Evolutionary conservation across 2,329 filamentous ascomycete genomes (phyloP), one percentile per base, ranked within the genome.

Genomic region (Trichoderma koningiopsis): DNA sequence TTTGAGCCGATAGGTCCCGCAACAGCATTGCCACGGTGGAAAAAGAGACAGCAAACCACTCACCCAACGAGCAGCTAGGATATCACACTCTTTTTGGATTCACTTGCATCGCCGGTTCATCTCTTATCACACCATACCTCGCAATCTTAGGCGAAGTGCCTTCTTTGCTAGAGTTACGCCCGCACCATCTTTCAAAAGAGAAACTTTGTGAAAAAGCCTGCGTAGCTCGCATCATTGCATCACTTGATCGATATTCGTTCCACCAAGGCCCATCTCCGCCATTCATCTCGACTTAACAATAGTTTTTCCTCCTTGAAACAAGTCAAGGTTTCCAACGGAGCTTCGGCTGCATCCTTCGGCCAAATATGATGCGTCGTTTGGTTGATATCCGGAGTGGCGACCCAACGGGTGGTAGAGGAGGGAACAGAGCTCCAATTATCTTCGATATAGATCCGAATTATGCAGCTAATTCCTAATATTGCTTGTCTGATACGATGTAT

Each of bases 1-100:
- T 22, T 57, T 56, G 33, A 65, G 62, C 62, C 62, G 27, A 35
- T 37, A 33, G n/a, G 37, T 24, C 62, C 52, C 52, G 43, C 27
- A n/a, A 8, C 27, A 40, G 5, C 37, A 10, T 33, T 10, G n/a
- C 27, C 61, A 33, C 49, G n/a, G 10, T 40, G 53, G 14, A 56
- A 56, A 31, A 4, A 16, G 24, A 43, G 6, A 13, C 8, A 13
- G 24, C 40, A 24, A 43, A 56, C 22, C 27, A 43, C 53, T 49
- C 63, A 49, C 53, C 27, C 24, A 29, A 40, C 19, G 40, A 7
- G 10, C 57, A 29, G 53, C 37, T 27, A 49, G 31, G 35, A 13
- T 35, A 58, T 57, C 52, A 8, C 3, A n/a, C 16, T 57, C 53
- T 37, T 49, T 55, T n/a, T 22, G 35, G 37, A 57, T 29, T 56